These are phyloP conservation scores for Gracilaria vermiculophylla DNA, from an alignment of 23 red algal species.

Conservation along the genomic window DNA sequence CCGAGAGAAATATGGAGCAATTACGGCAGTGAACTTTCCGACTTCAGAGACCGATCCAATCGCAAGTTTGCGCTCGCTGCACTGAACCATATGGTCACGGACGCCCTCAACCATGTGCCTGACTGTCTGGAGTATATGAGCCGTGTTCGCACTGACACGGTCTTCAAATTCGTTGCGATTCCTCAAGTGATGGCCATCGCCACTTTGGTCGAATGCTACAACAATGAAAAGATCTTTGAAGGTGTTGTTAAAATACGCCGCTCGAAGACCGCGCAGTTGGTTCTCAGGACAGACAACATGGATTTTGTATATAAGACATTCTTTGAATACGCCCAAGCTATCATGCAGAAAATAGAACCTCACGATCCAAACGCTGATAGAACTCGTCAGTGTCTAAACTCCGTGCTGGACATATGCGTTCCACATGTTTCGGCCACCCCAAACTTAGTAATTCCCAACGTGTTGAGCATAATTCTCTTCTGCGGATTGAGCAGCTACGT, in stretches of 20 bases:
- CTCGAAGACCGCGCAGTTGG: conserved; percentile 82
- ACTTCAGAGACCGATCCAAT: conserved; percentile 66
- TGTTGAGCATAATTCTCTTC: conserved; percentile 83
- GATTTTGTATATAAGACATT: conserved; percentile 68
- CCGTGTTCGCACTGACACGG: conserved; percentile 45
- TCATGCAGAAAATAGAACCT: conserved; percentile 51
- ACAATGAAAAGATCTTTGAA: conserved; percentile 86
- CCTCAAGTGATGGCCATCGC: conserved; percentile 99
- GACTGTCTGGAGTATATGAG: conserved; percentile 97
- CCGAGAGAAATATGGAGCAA: conserved; percentile 89
- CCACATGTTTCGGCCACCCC: conserved; percentile 73
- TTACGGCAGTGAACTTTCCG: conserved; percentile 75
- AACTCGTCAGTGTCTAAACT: conserved; percentile 62
- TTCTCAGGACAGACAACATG: conserved; percentile 72
- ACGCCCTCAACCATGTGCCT: conserved; percentile 91
- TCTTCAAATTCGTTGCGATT: conserved; percentile 98
- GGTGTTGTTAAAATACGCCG: conserved; percentile 91
- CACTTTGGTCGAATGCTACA: conserved; percentile 82
- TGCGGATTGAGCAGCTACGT: conserved; percentile 79
- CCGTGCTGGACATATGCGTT: conserved; percentile 58
- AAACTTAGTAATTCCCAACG: conserved; percentile 83
- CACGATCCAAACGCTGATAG: conserved; percentile 80
- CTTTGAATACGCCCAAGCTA: conserved; percentile 59
- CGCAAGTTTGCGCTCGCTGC: conserved; percentile 63
- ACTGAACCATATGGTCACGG: conserved; percentile 94